phyloP scores from a whole-genome alignment of 2,329 filamentous ascomycete genomes.

The Dactylonectria macrodidyma region DNA sequence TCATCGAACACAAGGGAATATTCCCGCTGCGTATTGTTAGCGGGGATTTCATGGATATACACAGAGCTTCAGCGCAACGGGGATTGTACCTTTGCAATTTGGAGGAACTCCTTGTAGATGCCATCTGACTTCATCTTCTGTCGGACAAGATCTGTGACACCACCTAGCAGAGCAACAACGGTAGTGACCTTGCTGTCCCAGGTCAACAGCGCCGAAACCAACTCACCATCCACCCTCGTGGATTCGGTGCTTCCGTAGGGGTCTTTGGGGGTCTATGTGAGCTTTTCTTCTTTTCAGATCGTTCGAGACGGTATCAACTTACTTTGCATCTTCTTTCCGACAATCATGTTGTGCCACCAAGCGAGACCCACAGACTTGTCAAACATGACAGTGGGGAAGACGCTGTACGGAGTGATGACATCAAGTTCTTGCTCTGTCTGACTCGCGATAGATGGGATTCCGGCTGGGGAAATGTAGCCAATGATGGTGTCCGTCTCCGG shows the following conservation, averaged over 20 bases:
- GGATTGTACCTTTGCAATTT: slow-evolving; percentile 46
- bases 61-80: too few relatives aligned
- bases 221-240: slow-evolving; percentile 55
- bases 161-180: slow-evolving; percentile 56
- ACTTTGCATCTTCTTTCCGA: slow-evolving; percentile 62
- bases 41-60: fast-evolving
- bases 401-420: slow-evolving; percentile 58
- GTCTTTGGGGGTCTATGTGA: slow-evolving; percentile 39
- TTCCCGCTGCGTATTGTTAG: slow-evolving; percentile 43
- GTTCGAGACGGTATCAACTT: slow-evolving; percentile 18
- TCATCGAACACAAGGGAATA: slow-evolving; percentile 49
- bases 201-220: slow-evolving; percentile 56
- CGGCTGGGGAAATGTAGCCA: slow-evolving; percentile 59
- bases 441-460: slow-evolving; percentile 57
- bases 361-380: slow-evolving; percentile 56
- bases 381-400: slow-evolving; percentile 56
- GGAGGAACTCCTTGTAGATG: slow-evolving; percentile 56
- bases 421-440: slow-evolving; percentile 58
- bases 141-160: slow-evolving; percentile 55
- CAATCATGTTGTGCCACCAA: slow-evolving; percentile 60
- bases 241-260: slow-evolving; percentile 60
- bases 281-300: not conserved
- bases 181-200: slow-evolving; percentile 62
- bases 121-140: slow-evolving; percentile 55
- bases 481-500: slow-evolving; percentile 53